These are phyloP conservation scores for Microsporum canis DNA, from an alignment of 2,329 filamentous ascomycete species.

Conservation along the genomic window DNA sequence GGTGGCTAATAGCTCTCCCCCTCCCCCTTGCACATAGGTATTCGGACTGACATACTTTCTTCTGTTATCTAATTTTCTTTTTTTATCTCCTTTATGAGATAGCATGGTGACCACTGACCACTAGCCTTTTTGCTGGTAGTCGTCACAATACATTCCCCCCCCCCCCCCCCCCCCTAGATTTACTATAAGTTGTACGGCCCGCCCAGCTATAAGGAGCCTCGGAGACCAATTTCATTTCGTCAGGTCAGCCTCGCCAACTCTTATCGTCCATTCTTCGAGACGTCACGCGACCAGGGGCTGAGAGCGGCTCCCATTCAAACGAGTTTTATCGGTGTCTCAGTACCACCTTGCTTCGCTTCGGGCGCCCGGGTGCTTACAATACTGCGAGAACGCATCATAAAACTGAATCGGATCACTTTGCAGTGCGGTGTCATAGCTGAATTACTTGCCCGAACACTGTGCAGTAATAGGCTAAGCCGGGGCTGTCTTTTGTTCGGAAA, in stretches of 20 bases:
- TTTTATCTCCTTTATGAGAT: neutral
- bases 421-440: neutral
- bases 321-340: neutral
- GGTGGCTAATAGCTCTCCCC: slow-evolving; percentile 3
- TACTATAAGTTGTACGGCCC: neutral
- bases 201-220: neutral
- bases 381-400: neutral
- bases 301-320: neutral
- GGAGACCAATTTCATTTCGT: neutral
- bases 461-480: neutral
- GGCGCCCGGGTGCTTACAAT: neutral
- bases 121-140: neutral
- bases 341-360: neutral
- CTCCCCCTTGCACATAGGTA: neutral
- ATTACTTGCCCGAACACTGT: neutral
- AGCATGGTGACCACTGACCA: neutral
- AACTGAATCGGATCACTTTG: neutral
- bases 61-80: neutral
- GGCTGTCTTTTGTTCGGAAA: neutral
- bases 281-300: slow-evolving; percentile 1
- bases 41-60: neutral
- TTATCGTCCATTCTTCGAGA: neutral
- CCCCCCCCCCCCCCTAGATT: neutral
- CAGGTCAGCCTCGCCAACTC: neutral
- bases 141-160: neutral